Conservation (phyloP, 495 filamentous ascomycete genomes). For the Aspergillus steynii region DNA sequence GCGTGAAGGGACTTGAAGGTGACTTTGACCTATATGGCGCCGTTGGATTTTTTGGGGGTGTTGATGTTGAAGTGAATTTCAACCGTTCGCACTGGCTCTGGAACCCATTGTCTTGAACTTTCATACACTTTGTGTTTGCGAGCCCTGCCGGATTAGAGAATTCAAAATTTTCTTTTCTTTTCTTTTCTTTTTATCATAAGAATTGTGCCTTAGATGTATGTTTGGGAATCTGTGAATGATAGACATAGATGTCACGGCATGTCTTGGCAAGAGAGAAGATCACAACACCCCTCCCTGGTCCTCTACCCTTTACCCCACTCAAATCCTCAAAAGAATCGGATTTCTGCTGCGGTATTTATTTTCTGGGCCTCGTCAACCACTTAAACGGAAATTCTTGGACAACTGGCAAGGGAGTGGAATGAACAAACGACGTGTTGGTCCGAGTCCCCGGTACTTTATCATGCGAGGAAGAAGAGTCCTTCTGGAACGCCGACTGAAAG, state of each 20-base stretch:
- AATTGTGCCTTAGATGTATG: too few species aligned
- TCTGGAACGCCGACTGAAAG: conserved; percentile 29
- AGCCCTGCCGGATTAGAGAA: not conserved
- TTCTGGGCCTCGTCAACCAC: too few species aligned
- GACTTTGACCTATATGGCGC: conserved; percentile 78
- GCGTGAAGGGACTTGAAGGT: conserved; percentile 75
- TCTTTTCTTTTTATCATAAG: too few species aligned
- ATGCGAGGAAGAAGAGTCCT: conserved; percentile 7
- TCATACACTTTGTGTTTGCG: not conserved
- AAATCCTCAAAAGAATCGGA: too few species aligned
- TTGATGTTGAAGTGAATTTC: conserved; percentile 73
- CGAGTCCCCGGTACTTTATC: not conserved
- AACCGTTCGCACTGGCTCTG: conserved; percentile 48
- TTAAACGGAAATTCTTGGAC: not conserved
- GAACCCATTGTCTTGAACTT: conserved; percentile 21
- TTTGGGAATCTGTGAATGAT: too few species aligned
- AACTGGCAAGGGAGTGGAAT: not conserved
- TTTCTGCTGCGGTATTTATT: too few species aligned
- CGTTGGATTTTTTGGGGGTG: conserved; percentile 71
- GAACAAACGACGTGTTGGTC: not conserved
- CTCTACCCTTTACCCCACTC: too few species aligned
- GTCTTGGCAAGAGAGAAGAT: too few species aligned
- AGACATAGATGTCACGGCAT: too few species aligned
- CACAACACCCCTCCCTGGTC: too few species aligned
- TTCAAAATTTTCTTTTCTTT: not conserved